Percentiles rank a stretch among this genome's conserved stretches.
phyloP scores from a whole-genome alignment of 129 eudicot species.

The Flaveria ramosissima region DNA sequence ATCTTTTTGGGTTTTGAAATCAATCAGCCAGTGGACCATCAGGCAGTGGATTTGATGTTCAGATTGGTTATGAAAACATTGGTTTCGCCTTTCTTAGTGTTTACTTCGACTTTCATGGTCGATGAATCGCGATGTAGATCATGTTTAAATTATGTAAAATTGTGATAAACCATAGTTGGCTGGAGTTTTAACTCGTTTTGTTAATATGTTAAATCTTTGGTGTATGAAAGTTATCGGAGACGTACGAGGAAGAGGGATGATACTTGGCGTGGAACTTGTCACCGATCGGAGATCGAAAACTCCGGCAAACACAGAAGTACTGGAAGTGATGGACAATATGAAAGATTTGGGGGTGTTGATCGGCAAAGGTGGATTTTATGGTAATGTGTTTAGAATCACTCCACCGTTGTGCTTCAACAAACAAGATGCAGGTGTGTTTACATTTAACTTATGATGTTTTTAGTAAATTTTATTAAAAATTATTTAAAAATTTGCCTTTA shows the following conservation, averaged over 20 bases:
- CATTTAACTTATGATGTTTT: background rate
- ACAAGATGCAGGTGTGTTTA: conserved; percentile 67
- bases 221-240: conserved; percentile 24
- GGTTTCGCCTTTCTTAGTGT: background rate
- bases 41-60: no score
- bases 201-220: background rate
- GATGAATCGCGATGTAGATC: no score
- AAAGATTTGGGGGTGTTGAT: conserved; percentile 79
- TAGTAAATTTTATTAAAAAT: background rate
- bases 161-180: background rate
- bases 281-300: conserved; percentile 39
- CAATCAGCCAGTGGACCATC: no score
- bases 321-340: conserved; percentile 45
- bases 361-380: conserved; percentile 81
- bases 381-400: conserved; percentile 77
- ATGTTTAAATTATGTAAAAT: background rate
- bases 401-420: conserved; percentile 87
- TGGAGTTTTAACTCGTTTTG: background rate
- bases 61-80: no score
- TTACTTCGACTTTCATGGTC: background rate
- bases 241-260: conserved; percentile 43
- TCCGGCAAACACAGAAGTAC: conserved; percentile 39
- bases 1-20: no score
- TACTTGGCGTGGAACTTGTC: conserved; percentile 50
- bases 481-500: no score